These are phyloP conservation scores for Xanthoconium purpureum DNA, from an alignment of 768 basidiomycete genomes.

Conservation along the genomic window DNA sequence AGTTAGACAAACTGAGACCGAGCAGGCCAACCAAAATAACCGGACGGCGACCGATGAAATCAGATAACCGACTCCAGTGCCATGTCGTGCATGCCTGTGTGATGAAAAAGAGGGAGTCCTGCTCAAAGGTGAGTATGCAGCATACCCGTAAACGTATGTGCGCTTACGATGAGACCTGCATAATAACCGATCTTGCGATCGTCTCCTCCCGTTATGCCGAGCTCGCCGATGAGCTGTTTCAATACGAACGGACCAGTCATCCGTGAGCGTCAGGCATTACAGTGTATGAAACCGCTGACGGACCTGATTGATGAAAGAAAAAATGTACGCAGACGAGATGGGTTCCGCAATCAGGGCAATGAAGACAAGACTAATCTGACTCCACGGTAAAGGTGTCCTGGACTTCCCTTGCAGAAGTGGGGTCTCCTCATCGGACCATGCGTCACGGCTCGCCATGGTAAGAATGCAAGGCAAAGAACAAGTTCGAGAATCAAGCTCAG, in stretches of 20 bases:
- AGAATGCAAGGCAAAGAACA: no score
- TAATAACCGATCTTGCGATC: constrained; percentile 62
- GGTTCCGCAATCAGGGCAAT: constrained; percentile 56
- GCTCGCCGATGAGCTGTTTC: constrained; percentile 54
- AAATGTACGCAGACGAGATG: constrained; percentile 54
- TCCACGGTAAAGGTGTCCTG: constrained; percentile 48
- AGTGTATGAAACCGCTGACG: background rate
- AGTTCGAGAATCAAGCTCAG: no score
- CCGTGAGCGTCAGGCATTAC: background rate
- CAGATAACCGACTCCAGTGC: constrained; percentile 64
- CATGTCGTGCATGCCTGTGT: constrained; percentile 56
- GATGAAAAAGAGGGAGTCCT: constrained; percentile 64
- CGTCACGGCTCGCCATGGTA: constrained; percentile 15
- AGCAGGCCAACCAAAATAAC: constrained; percentile 56
- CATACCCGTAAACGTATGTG: background rate
- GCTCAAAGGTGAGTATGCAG: background rate
- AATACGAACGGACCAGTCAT: background rate
- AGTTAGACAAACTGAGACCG: constrained; percentile 50
- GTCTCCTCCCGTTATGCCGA: constrained; percentile 64
- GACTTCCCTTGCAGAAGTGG: constrained; percentile 38
- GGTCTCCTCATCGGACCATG: constrained; percentile 43
- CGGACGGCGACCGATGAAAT: constrained; percentile 59
- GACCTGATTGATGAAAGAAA: constrained; percentile 63
- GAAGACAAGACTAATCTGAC: constrained; percentile 47
- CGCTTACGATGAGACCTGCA: constrained; percentile 54